phyloP scores from a whole-genome alignment of 2,329 filamentous ascomycete species.

The Fonsecaea pedrosoi region DNA sequence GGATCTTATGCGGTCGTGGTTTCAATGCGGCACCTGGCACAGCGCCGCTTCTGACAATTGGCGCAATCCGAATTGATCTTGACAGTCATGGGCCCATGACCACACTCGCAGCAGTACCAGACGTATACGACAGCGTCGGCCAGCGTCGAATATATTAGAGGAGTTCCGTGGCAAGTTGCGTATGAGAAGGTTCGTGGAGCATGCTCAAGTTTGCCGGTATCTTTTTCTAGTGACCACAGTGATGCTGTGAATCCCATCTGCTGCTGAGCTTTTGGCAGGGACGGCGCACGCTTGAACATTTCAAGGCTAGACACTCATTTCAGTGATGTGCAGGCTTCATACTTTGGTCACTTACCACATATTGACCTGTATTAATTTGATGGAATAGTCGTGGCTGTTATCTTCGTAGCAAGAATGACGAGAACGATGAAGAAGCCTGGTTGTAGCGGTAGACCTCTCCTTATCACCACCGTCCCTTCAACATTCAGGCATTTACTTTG shows the following conservation, averaged over 20 bases:
- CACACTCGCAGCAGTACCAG: constrained; percentile 20
- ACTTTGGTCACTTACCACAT: background rate
- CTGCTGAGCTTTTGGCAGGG: background rate
- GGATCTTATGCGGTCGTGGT: background rate
- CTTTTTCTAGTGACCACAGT: background rate
- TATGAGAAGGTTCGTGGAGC: background rate
- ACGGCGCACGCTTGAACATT: background rate
- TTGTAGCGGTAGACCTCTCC: background rate
- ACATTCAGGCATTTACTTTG: constrained; percentile 1
- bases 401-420: background rate
- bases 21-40: constrained; percentile 14
- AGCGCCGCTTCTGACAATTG: background rate
- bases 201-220: background rate
- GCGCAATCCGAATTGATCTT: constrained; percentile 10
- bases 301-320: background rate
- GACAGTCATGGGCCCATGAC: constrained; percentile 9
- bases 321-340: background rate
- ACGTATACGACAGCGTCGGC: background rate
- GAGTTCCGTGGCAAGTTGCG: background rate
- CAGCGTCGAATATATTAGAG: background rate
- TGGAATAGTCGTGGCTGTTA: background rate
- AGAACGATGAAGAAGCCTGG: background rate
- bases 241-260: background rate
- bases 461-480: background rate
- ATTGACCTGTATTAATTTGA: background rate